Conservation (phyloP, 768 basidiomycete species). For the Kwoniella mangroviensis region DNA sequence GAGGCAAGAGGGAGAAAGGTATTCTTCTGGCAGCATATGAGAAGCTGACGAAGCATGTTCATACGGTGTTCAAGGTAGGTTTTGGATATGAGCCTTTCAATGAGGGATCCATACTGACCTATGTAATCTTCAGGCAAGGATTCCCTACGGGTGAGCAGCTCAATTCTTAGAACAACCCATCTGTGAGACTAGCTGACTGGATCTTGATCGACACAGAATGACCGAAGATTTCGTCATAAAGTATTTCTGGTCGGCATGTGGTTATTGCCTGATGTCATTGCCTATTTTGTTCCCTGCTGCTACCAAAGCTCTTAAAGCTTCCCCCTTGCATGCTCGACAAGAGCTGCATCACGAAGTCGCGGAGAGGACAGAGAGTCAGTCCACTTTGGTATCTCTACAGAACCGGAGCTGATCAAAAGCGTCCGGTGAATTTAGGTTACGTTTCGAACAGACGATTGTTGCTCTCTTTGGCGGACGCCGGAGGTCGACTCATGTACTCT, state of each 20-base stretch:
- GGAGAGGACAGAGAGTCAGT: slow-evolving; percentile 50
- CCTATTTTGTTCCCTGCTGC: slow-evolving; percentile 73
- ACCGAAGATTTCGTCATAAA: slow-evolving; percentile 97
- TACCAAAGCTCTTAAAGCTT: slow-evolving; percentile 14
- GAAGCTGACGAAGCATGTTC: slow-evolving; percentile 81
- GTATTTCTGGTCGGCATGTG: slow-evolving; percentile 91
- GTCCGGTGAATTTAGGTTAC: slow-evolving; percentile 64
- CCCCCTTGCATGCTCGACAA: not conserved
- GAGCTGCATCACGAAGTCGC: slow-evolving; percentile 42
- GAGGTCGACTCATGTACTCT: slow-evolving; percentile 93
- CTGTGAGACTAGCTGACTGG: not conserved
- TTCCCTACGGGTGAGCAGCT: slow-evolving; percentile 37
- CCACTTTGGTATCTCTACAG: too few species aligned
- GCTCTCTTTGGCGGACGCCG: slow-evolving; percentile 93
- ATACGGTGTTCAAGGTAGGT: slow-evolving; percentile 82
- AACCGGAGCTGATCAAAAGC: not conserved
- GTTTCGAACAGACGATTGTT: slow-evolving; percentile 90
- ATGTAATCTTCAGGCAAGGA: slow-evolving; percentile 10
- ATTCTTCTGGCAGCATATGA: slow-evolving; percentile 80
- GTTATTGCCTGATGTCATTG: slow-evolving; percentile 88
- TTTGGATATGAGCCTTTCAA: not conserved
- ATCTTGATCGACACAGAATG: too few species aligned
- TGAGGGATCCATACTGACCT: not conserved
- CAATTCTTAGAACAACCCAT: not conserved
- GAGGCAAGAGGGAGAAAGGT: slow-evolving; percentile 77